Percentiles rank a stretch among this genome's conserved stretches.
phyloP scores from a whole-genome alignment of 208 protist species.

The Sergeia podlipaevii region DNA sequence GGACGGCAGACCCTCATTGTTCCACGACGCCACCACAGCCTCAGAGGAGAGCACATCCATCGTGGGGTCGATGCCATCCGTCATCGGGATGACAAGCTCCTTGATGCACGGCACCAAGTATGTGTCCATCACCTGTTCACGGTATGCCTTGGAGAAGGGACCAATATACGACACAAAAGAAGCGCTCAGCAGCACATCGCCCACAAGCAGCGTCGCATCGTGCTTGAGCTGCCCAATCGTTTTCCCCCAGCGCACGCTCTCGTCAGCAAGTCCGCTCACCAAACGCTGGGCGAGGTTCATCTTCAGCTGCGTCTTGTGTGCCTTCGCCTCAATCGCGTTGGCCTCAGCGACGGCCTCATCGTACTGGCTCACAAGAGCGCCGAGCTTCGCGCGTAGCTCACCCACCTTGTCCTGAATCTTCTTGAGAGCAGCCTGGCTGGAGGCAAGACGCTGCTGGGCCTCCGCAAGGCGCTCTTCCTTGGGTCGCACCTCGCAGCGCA shows the following conservation, averaged over 20 bases:
- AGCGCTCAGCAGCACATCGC: slow-evolving; percentile 96
- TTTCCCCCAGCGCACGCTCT: slow-evolving; percentile 96
- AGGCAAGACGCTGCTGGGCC: slow-evolving; percentile 89
- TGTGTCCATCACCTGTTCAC: slow-evolving; percentile 89
- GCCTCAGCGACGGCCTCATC: slow-evolving; percentile 93
- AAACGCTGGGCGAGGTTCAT: slow-evolving; percentile 94
- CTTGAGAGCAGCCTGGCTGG: slow-evolving; percentile 84
- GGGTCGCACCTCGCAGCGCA: slow-evolving; percentile 96
- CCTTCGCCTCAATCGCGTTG: slow-evolving; percentile 90
- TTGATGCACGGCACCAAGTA: slow-evolving; percentile 93
- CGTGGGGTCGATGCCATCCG: slow-evolving; percentile 91
- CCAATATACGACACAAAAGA: slow-evolving; percentile 99
- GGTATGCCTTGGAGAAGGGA: slow-evolving; percentile 96
- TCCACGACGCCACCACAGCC: slow-evolving; percentile 94
- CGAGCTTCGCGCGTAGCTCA: slow-evolving; percentile 94
- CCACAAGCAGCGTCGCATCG: slow-evolving; percentile 89
- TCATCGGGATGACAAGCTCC: slow-evolving; percentile 92
- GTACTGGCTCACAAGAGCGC: slow-evolving; percentile 91
- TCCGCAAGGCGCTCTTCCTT: slow-evolving; percentile 94
- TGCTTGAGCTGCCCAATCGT: slow-evolving; percentile 92
- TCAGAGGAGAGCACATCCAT: slow-evolving; percentile 91
- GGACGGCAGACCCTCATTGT: slow-evolving; percentile 97
- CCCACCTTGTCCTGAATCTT: slow-evolving; percentile 95
- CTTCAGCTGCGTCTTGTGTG: slow-evolving; percentile 93
- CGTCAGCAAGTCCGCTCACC: slow-evolving; percentile 94